phyloP scores from a whole-genome alignment of 139 green algal species.

The Chlorella vulgaris region DNA sequence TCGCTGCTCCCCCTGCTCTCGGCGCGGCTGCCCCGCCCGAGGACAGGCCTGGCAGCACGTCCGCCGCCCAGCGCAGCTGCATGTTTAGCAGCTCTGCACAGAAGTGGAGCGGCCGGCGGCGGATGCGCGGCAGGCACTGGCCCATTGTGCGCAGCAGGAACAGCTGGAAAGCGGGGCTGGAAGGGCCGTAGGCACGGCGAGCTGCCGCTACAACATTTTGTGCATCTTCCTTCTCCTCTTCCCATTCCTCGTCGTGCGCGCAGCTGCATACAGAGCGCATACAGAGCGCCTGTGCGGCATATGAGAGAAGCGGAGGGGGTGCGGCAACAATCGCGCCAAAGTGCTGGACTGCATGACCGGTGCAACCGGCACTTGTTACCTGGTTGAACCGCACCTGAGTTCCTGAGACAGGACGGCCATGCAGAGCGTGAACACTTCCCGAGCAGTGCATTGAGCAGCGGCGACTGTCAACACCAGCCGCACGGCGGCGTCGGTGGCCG shows the following conservation, averaged over 20 bases:
- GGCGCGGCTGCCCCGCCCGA: background rate
- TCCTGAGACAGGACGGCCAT: slow-evolving; percentile 4
- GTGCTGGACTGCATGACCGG: too few relatives aligned
- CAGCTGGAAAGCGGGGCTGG: slow-evolving; percentile 14
- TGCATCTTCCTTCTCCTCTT: too few relatives aligned
- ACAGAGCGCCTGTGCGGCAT: too few relatives aligned
- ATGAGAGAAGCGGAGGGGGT: too few relatives aligned
- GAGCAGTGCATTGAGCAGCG: slow-evolving; percentile 1
- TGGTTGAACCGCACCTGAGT: too few relatives aligned
- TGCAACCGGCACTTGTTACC: too few relatives aligned
- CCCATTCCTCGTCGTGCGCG: background rate
- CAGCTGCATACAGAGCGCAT: too few relatives aligned
- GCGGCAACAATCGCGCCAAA: too few relatives aligned
- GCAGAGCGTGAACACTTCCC: slow-evolving; percentile 29
- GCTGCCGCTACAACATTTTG: too few relatives aligned
- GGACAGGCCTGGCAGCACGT: slow-evolving; percentile 22
- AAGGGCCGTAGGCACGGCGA: background rate
- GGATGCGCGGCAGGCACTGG: slow-evolving; percentile 30
- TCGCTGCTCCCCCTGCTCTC: background rate
- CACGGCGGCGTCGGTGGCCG: background rate
- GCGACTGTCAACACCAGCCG: background rate
- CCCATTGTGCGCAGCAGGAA: slow-evolving; percentile 18
- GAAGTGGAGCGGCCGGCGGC: slow-evolving; percentile 20
- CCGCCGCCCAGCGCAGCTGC: slow-evolving; percentile 21
- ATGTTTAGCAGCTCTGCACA: slow-evolving; percentile 17